A percentile compares a stretch with the other conserved stretches of the same genome.
phyloP scores from a whole-genome alignment of 2,329 filamentous ascomycete species.

The Periglandula ipomoeae region DNA sequence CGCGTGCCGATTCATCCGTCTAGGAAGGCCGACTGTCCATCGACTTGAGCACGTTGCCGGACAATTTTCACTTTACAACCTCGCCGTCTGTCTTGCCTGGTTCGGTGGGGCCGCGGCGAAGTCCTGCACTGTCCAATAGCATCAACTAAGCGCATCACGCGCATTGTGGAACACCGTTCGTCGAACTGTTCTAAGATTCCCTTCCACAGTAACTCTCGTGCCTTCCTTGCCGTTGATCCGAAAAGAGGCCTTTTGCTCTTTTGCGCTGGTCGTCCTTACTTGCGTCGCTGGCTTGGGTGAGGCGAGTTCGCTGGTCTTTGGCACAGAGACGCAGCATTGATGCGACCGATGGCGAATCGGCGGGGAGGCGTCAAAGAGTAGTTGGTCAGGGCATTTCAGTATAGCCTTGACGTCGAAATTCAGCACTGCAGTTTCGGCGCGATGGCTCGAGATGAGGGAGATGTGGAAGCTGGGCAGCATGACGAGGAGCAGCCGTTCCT shows the following conservation, averaged over 20 bases:
- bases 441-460: background rate
- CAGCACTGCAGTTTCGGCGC: background rate
- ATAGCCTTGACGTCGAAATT: no score
- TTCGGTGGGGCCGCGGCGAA: no score
- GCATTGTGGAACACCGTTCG: background rate
- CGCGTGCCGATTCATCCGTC: constrained; percentile 9
- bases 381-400: no score
- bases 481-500: constrained; percentile 4
- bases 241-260: background rate
- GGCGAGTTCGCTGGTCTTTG: background rate
- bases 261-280: background rate
- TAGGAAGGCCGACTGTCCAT: constrained; percentile 4
- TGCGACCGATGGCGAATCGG: background rate
- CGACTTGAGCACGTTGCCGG: constrained; percentile 4
- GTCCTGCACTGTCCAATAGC: constrained; percentile 1
- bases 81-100: background rate
- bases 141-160: constrained; percentile 2
- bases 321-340: background rate
- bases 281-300: background rate
- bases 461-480: background rate
- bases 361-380: background rate
- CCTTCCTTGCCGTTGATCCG: background rate
- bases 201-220: background rate
- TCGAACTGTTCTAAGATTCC: background rate
- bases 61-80: no score